Base-by-base conservation (phyloP, 805 yeast species). In the Kockiozyma suomiensis region DNA sequence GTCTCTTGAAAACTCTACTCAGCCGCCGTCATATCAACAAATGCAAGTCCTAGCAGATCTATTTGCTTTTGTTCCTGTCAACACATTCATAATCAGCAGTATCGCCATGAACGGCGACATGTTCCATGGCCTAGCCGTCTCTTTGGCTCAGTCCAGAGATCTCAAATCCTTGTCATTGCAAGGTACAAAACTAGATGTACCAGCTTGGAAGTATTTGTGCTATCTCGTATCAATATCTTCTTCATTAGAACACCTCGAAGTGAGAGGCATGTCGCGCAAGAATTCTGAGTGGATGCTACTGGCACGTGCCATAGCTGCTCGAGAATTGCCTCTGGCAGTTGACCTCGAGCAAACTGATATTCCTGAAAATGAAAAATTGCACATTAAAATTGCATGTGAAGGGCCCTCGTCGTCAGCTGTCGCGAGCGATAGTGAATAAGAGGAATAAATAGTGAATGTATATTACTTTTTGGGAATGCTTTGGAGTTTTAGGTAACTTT, bases 31-130 rank as follows among this genome's bases (percentile, higher is more conserved):
- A 2, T 47, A 50, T 33, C 47, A 55, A 32, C 62, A 59, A 23
- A 45, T 50, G 37, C 60, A 62, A 21, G 65, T 49, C 2, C 50
- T 62, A 15, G 66, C 66, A n/a, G 66, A 62, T 28, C 54, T 62
- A 15, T 50, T 62, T 30, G 55, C 66, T 6, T 50, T 46, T 38
- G 58, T 56, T 4, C 59, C 65, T 2, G 58, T 62, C 23, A 17
- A 43, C 23, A 19, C 47, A 5, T 46, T 60, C 25, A 4, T 33
- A 47, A 28, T 57, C 42, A 62, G 58, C 30, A 19, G 21, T 12
- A 38, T 46, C 35, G 13, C 50, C 5, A 21, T 58, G 5, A 17
- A 50, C 15, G 66, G 57, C 32, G 52, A 46, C 15, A 50, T 51
- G 53, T 35, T 55, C 19, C 58, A 45, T 33, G 43, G 50, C 12